Base-by-base conservation (phyloP, 208 protist species). In the Naegleria lovaniensis region DNA sequence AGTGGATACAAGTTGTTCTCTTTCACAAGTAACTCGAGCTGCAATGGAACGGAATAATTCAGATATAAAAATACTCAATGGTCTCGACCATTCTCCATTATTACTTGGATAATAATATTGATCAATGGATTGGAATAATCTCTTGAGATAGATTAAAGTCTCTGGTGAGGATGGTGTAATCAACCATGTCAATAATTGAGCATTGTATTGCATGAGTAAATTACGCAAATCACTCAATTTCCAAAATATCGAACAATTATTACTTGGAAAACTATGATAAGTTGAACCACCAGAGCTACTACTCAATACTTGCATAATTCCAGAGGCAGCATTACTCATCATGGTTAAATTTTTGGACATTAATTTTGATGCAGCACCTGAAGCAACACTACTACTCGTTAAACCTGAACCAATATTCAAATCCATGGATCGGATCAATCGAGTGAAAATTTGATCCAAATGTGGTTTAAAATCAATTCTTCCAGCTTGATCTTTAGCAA, bases 51-150 rank as follows among this genome's bases (percentile, higher is more conserved):
- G 13, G 29, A 40, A 59, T 29, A 90, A 25, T 16, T 22, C 40
- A 25, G 11, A 38, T 3, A 90, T 36, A n/a, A 76, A 87, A 22
- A 40, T 48, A 41, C 83, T 43, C 19, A 90, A 75, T 11, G 7
- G 11, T 33, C 13, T 29, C 9, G 33, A 43, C 89, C 89, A 90
- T n/a, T 87, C 33, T 11, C 89, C 89, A 83, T 25, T 22, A 67
- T 90, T 90, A 29, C n/a, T 43, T 43, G 89, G 89, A 19, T 90
- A 51, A 83, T 41, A 90, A 22, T 83, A 90, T 25, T 36, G 29
- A 6, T 90, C 89, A 41, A 90, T 90, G 5, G 83, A 88, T 40
- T 85, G 22, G 29, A 90, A 83, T 67, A 90, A 59, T 87, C 25
- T 90, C 25, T 16, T 59, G 11, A 90, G 25, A 25, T 38, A 67